These are phyloP conservation scores for Styphnolobium japonicum DNA, from an alignment of 306 rosid species.

Conservation along the genomic window DNA sequence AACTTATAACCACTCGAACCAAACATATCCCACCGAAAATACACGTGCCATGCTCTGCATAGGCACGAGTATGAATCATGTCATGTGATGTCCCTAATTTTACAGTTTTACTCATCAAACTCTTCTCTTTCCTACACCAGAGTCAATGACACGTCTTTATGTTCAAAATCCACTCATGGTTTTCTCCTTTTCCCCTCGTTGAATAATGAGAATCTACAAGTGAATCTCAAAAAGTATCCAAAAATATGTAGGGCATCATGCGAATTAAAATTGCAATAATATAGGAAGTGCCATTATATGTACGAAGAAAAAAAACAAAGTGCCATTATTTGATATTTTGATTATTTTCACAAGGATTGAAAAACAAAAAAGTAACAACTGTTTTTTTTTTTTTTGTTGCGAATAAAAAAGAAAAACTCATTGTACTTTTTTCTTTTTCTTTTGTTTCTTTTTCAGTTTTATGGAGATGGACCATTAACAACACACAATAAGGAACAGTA, in stretches of 20 bases:
- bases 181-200: not conserved
- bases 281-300: too few species aligned
- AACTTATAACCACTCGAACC: too few species aligned
- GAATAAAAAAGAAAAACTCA: not conserved
- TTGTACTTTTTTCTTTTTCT: not conserved
- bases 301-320: too few species aligned
- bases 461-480: constrained; percentile 34
- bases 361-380: not conserved
- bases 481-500: not conserved
- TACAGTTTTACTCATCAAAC: too few species aligned
- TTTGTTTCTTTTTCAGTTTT: constrained; percentile 16
- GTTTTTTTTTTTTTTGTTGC: not conserved
- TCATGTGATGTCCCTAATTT: too few species aligned
- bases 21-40: too few species aligned
- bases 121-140: too few species aligned
- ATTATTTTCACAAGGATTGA: not conserved
- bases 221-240: not conserved
- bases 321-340: not conserved
- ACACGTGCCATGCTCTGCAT: too few species aligned
- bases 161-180: not conserved
- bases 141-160: not conserved
- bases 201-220: not conserved
- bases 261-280: too few species aligned
- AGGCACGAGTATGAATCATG: too few species aligned
- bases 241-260: too few species aligned